Percentiles rank a stretch among this genome's conserved stretches.
Conservation (phyloP, 495 filamentous ascomycete genomes). For the Astrocystis sublimbata region DNA sequence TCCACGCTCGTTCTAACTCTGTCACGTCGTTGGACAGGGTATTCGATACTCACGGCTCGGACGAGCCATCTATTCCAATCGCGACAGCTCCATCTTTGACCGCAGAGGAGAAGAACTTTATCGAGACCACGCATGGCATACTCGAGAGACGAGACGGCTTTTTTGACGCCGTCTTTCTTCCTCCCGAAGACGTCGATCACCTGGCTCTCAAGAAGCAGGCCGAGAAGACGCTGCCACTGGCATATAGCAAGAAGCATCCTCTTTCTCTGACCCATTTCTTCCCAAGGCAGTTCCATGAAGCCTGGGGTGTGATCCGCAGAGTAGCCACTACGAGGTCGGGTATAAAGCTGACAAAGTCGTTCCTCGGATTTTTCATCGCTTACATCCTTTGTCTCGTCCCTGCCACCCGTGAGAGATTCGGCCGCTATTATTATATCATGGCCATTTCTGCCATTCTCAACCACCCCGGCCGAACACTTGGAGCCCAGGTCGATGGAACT, state of each 20-base stretch:
- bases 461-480: constrained; percentile 55
- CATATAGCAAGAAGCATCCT: constrained; percentile 41
- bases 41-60: constrained; percentile 22
- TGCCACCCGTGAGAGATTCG: constrained; percentile 43
- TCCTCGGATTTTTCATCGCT: constrained; percentile 53
- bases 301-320: constrained; percentile 33
- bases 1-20: constrained; percentile 23
- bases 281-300: constrained; percentile 45
- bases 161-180: constrained; percentile 58
- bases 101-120: constrained; percentile 28
- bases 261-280: constrained; percentile 48
- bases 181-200: constrained; percentile 41
- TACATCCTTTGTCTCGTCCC: constrained; percentile 58
- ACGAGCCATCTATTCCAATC: constrained; percentile 5
- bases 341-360: constrained; percentile 53
- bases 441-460: constrained; percentile 53
- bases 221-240: constrained; percentile 38
- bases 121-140: constrained; percentile 48
- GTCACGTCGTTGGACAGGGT: constrained; percentile 30
- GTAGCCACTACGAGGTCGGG: constrained; percentile 48
- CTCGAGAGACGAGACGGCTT: constrained; percentile 59
- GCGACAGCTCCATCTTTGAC: constrained; percentile 22
- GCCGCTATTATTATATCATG: constrained; percentile 55
- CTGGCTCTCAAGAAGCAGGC: constrained; percentile 40
- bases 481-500: constrained; percentile 57